Evolutionary conservation across 306 rosid species (phyloP).

Genomic region (Pyrus pyrifolia): DNA sequence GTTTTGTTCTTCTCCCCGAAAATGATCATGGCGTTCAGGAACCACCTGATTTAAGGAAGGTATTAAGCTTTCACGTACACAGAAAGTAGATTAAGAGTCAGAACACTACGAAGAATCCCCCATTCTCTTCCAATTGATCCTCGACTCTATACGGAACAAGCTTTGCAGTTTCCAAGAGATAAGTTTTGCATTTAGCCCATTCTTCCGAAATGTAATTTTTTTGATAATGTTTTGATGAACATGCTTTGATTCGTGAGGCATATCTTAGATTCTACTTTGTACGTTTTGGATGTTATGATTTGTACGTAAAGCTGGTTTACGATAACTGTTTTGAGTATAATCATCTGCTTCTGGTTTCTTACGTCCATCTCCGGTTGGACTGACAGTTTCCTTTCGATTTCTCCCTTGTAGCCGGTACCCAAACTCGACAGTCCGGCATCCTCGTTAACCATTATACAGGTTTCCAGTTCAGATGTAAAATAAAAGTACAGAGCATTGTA

Average conservation of each 20-base stretch:
- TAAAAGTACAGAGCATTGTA: too few relatives aligned
- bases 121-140: too few relatives aligned
- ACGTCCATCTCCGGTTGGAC: background rate
- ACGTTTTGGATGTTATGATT: background rate
- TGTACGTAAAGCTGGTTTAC: background rate
- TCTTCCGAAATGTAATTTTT: background rate
- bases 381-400: background rate
- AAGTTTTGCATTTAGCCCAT: conserved; percentile 2
- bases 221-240: background rate
- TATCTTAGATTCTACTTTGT: background rate
- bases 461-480: background rate
- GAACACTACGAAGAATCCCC: background rate
- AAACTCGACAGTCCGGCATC: background rate
- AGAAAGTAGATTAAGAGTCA: background rate
- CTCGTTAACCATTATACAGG: background rate
- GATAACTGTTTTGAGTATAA: background rate
- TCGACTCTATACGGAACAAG: background rate
- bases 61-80: background rate
- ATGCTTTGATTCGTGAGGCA: background rate
- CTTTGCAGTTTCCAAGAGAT: background rate
- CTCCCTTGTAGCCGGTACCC: background rate
- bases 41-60: conserved; percentile 34
- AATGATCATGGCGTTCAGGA: conserved; percentile 51
- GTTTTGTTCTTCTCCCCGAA: conserved; percentile 67
- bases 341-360: background rate